Percentiles rank a stretch among this genome's conserved stretches.
Conservation (phyloP, 331 rosid genomes). For the Pyracantha coccinea region DNA sequence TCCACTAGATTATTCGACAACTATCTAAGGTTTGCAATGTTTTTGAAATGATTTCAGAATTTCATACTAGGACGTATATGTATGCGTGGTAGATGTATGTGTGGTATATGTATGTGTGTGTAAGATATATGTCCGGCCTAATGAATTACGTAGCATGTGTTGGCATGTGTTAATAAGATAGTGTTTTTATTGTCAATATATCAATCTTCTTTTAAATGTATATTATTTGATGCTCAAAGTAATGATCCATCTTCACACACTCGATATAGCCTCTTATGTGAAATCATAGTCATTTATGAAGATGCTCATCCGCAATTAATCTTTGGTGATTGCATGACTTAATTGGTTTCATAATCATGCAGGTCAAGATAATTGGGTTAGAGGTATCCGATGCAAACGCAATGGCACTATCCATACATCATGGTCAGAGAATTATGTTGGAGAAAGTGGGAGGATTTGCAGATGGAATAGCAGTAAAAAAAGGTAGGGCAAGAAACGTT, state of each 20-base stretch:
- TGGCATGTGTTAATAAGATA: no score
- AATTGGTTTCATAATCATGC: background rate
- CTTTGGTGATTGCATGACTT: background rate
- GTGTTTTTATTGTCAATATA: background rate
- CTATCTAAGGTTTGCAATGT: background rate
- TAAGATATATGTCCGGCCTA: background rate
- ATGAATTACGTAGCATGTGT: background rate
- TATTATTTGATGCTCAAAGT: background rate
- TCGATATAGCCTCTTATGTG: background rate
- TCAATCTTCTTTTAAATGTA: background rate
- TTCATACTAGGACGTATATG: background rate
- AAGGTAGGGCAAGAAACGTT: slow-evolving; percentile 91
- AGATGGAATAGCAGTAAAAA: slow-evolving; percentile 95
- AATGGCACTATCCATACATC: slow-evolving; percentile 85
- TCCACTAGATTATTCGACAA: background rate
- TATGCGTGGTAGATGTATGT: no score
- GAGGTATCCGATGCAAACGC: slow-evolving; percentile 90
- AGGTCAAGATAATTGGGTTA: slow-evolving; percentile 92
- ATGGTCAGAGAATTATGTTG: slow-evolving; percentile 67
- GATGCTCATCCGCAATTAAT: background rate
- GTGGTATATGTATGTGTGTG: background rate
- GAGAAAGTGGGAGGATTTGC: slow-evolving; percentile 84
- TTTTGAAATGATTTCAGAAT: background rate
- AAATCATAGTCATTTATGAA: background rate
- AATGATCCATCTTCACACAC: background rate